Percentiles rank a stretch among this genome's conserved stretches.
phyloP scores from a whole-genome alignment of 192 early-diverging fungal species.

The Backusella australiensis region DNA sequence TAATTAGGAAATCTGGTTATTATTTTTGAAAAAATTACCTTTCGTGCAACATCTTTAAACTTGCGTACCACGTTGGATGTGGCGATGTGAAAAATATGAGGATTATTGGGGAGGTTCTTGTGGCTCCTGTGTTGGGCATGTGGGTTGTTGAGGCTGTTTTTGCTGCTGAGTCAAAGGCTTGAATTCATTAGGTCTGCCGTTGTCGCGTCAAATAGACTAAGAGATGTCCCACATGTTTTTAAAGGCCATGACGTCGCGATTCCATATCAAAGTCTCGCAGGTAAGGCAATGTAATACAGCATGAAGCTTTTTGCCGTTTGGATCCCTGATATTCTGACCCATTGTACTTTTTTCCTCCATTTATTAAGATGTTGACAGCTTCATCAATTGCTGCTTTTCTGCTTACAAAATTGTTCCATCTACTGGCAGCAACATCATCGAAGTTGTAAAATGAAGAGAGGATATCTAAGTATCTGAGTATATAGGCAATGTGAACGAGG shows the following conservation, averaged over 20 bases:
- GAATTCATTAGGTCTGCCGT: not conserved
- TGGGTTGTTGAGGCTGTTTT: not conserved
- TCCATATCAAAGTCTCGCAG: not conserved
- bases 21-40: not conserved
- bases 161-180: not conserved
- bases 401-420: not conserved
- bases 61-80: not conserved
- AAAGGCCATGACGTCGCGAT: not conserved
- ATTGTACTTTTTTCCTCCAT: conserved; percentile 17
- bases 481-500: not conserved
- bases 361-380: not conserved
- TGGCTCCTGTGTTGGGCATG: not conserved
- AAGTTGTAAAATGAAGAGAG: not conserved
- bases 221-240: not conserved
- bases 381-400: not conserved
- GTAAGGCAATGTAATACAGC: not conserved
- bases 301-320: not conserved
- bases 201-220: not conserved
- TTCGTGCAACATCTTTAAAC: not conserved
- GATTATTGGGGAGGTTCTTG: not conserved
- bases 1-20: no score
- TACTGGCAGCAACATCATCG: not conserved
- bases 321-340: not conserved
- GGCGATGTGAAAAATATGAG: not conserved
- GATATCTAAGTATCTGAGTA: not conserved